A percentile compares a stretch with the other conserved stretches of the same genome.
These are phyloP conservation scores for Paramecium biaurelia DNA, from an alignment of 73 alveolate species.

Conservation along the genomic window DNA sequence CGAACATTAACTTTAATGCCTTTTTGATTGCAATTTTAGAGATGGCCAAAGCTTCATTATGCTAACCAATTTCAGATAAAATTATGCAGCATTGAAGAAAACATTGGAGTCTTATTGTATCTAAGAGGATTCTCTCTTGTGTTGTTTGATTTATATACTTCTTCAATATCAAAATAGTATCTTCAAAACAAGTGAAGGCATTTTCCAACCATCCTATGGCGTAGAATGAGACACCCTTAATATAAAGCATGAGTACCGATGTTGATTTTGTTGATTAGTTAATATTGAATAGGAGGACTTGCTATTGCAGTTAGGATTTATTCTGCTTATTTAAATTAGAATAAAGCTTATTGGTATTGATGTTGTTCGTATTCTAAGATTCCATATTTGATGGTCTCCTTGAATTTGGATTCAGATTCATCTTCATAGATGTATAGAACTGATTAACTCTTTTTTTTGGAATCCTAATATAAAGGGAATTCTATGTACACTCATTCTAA, in stretches of 20 bases:
- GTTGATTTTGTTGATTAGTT: conserved; percentile 18
- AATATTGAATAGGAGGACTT: neutral
- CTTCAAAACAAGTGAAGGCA: conserved; percentile 48
- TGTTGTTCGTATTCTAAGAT: neutral
- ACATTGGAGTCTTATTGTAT: neutral
- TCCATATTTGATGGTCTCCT: neutral
- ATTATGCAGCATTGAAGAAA: conserved; percentile 21
- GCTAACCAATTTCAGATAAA: conserved; percentile 48
- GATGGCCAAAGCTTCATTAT: neutral
- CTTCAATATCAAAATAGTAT: neutral
- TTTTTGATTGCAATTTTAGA: conserved; percentile 32
- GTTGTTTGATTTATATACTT: neutral
- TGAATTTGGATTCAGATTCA: neutral
- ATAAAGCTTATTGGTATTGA: neutral
- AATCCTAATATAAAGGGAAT: neutral
- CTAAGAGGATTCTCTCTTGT: neutral
- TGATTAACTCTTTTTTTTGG: conserved; percentile 11
- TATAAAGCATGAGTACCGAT: neutral
- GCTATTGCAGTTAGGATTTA: conserved; percentile 34
- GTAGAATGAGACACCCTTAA: conserved; percentile 29
- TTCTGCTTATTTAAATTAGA: conserved; percentile 39
- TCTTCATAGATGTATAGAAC: neutral
- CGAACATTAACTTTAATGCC: neutral
- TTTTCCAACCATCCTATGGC: conserved; percentile 47
- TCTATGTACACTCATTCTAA: neutral